Base-by-base conservation (phyloP, 2,329 filamentous ascomycete genomes). In the Huntiella moniliformis region DNA sequence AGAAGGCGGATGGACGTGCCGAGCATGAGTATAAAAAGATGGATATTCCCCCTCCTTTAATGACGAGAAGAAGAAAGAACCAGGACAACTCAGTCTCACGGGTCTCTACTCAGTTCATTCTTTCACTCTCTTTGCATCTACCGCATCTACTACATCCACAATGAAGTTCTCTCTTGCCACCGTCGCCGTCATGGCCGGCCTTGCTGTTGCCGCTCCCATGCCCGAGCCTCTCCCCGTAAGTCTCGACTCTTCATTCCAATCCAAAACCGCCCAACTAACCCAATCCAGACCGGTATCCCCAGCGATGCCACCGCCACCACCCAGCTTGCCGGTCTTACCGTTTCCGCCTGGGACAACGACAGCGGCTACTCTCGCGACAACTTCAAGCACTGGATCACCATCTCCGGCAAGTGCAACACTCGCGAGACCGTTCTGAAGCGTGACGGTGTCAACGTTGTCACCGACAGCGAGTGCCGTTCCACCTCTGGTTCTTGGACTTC, bases 381-480 rank as follows among this genome's bases (percentile, higher is more conserved):
- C 44, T 87, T 87, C 62, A 77, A 76, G 2, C 74, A 77, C 60
- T 86, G 81, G 81, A 71, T 68, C 53, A 77, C 73, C 28, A 69
- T 77, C 54, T 63, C 61, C 11, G 79, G 78, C 6, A 60, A 62
- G 4, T 91, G 83, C 69, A 77, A 85, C 62, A 81, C 81, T 15
- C 66, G 71, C 45, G 82, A 87, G 56, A 72, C 67, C 2, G 81
- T 88, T 33, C 68, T 88, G 18, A 70, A 76, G 61, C 78, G 83
- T 35, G 82, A 91, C 57, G 83, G 82, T 41, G 71, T 65, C 10
- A 63, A 66, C 52, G 77, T 88, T 8, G 62, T 68, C 4, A 67
- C 69, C 33, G 67, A 70, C 58, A 64, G 60, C 10, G 65, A 70
- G 32, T 92, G 83, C 60, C 61, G 68, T 1, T 60, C 79, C 0